Percentiles rank a stretch among this genome's conserved stretches.
phyloP scores from a whole-genome alignment of 179 eudicot genomes.

The Silene vulgaris region DNA sequence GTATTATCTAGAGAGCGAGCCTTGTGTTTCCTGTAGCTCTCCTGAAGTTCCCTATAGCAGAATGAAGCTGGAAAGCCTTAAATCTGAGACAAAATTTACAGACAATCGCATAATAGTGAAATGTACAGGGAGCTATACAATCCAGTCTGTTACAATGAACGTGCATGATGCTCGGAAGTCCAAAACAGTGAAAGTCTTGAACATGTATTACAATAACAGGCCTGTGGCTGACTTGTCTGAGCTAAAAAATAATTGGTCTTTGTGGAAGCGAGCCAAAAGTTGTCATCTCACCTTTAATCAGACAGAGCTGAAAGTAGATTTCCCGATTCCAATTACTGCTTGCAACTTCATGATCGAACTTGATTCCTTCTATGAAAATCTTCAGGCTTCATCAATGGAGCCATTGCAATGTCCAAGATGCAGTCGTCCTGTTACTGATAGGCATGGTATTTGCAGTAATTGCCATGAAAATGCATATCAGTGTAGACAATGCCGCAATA shows the following conservation, averaged over 20 bases:
- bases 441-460: conserved; percentile 94
- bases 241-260: conserved; percentile 96
- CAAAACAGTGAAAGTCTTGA: conserved; percentile 91
- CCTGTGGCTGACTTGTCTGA: conserved; percentile 98
- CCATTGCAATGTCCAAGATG: conserved; percentile 99
- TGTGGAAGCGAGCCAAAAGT: conserved; percentile 99
- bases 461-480: conserved; percentile 99
- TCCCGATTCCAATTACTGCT: conserved; percentile 96
- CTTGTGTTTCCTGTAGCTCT: conserved; percentile 99
- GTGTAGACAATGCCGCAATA: conserved; percentile 98
- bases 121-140: conserved; percentile 98
- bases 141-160: conserved; percentile 96
- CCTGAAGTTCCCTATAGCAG: conserved; percentile 96
- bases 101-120: conserved; percentile 99
- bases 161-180: conserved; percentile 99
- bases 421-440: conserved; percentile 94
- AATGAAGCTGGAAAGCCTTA: conserved; percentile 93
- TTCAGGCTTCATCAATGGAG: conserved; percentile 94
- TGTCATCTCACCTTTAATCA: conserved; percentile 94
- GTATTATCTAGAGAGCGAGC: conserved; percentile 98
- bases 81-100: conserved; percentile 94
- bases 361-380: conserved; percentile 97
- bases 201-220: conserved; percentile 95
- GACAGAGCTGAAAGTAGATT: conserved; percentile 93
- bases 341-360: conserved; percentile 99